Base-by-base conservation (phyloP, 2,329 filamentous ascomycete species). In the Blumeriella jaapii region DNA sequence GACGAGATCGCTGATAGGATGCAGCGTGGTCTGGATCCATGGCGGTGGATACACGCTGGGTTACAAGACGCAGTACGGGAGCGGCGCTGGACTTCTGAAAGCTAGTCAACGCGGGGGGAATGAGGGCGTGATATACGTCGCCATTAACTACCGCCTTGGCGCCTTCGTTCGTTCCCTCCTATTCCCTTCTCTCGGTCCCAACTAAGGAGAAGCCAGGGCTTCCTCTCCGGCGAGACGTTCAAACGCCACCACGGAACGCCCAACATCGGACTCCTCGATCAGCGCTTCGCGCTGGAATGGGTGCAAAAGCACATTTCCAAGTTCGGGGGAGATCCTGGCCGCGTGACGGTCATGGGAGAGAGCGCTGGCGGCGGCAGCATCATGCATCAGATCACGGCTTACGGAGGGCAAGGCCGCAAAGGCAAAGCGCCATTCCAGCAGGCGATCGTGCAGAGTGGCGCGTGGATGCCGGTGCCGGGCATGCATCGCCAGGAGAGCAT, bases 211-310 rank as follows among this genome's bases (percentile, higher is more conserved):
- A 23, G 19, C 12, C 30, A 47, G 45, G 46, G 55, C 2, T 50
- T 52, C 13, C 45, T 54, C 11, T 67, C 11, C 55, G 68, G 7
- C 60, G 60, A 2, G 12, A 63, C 52, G 13, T 55, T 66, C 28
- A 57, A 61, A 9, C 16, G 22, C 19, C 45, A 31, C 9, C 54
- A 61, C 39, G 66, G 64, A 3, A 58, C 57, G 3, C 55, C 64
- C 2, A 73, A 73, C 45, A 61, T 60, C 6, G 69, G 61, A 2
- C 54, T 72, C 0, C 57, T 63, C 34, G 69, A 74, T 39, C 71
- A 75, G 48, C 59, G 67, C 9, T 56, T 71, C 15, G 68, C 68
- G 14, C 55, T 77, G 5, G 56, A 72, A 44, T 77, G 72, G 72
- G 61, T 74, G 2, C 61, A 68, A 36, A 48, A 63, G 25, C 55